These are phyloP conservation scores for Tylopilus sp. DNA, from an alignment of 768 basidiomycete genomes.

Conservation along the genomic window DNA sequence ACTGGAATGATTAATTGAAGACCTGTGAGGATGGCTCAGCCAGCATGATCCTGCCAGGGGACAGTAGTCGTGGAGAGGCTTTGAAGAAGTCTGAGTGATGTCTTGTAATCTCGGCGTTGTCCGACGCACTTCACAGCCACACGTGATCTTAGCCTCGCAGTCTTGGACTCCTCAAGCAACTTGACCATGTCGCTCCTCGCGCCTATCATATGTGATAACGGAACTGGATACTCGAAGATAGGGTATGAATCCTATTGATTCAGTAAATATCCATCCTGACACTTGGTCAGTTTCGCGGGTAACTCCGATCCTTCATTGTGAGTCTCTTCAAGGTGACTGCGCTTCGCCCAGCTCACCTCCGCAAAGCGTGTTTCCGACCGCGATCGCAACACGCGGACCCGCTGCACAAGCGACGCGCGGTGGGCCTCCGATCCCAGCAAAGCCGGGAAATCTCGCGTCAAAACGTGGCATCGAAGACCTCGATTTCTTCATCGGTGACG, in stretches of 20 bases:
- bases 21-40: too few species aligned
- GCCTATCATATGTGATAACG: slow-evolving; percentile 97
- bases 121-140: neutral
- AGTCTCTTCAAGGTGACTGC: slow-evolving; percentile 31
- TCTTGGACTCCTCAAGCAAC: neutral
- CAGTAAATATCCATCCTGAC: slow-evolving; percentile 7
- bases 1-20: too few species aligned
- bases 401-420: slow-evolving; percentile 55
- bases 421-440: slow-evolving; percentile 75
- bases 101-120: neutral
- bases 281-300: slow-evolving; percentile 76
- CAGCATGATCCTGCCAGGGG: too few species aligned
- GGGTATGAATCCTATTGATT: slow-evolving; percentile 54
- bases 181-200: slow-evolving; percentile 75
- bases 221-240: slow-evolving; percentile 95
- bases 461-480: slow-evolving; percentile 98
- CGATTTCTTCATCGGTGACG: slow-evolving; percentile 99
- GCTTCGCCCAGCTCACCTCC: slow-evolving; percentile 3
- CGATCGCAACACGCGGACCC: slow-evolving; percentile 84
- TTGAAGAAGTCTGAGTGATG: too few species aligned
- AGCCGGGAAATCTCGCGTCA: slow-evolving; percentile 89
- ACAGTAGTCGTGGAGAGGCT: too few species aligned
- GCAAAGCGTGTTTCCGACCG: slow-evolving; percentile 91
- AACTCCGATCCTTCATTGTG: slow-evolving; percentile 99
- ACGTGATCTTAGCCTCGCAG: neutral